Base-by-base conservation (phyloP, 2,329 filamentous ascomycete species). In the Pyricularia sp. region DNA sequence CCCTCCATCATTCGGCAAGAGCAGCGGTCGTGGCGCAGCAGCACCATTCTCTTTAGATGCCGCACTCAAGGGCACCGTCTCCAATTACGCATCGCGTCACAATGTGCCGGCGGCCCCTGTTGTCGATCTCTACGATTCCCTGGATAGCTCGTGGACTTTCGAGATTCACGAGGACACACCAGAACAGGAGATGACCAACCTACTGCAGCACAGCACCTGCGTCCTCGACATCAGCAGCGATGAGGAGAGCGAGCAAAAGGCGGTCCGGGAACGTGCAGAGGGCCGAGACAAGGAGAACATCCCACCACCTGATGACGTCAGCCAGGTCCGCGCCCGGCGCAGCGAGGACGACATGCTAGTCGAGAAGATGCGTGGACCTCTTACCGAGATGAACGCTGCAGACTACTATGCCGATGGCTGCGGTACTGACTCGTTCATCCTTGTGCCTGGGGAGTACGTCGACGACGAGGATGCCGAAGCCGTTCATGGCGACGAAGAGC, bases 121-220 rank as follows among this genome's bases (percentile, higher is more conserved):
- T 66, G 70, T 58, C 2, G 50, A 55, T 30, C 75, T 77, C 70
- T 76, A 72, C 69, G 72, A 64, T 75, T 85, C 50, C 61, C 76
- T 82, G 26, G 82, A 85, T 68, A 84, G 87, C 42, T 85, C 85
- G 69, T 97, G 93, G 94, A 91, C 91, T 82, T 98, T 99, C 76
- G 91, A 94, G 70, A 98, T 99, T 75, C 90, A 97, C 77, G 92
- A 97, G 77, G 94, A 99, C 78, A 93, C 92, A 0, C 87, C 91
- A 9, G 92, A 97, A 77, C 92, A 97, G 76, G 90, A 97, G 76
- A 92, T 95, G 79, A 92, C 93, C 74, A 97, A 97, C 75, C 82
- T 97, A 58, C 92, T 98, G 81, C 92, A 97, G 79, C 94, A 97
- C 81, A 91, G 90, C 69, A 94, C 94, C 9, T 90, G 90, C 72